These are phyloP conservation scores for Boletus subparvulus DNA, from an alignment of 768 basidiomycete genomes.

Conservation along the genomic window DNA sequence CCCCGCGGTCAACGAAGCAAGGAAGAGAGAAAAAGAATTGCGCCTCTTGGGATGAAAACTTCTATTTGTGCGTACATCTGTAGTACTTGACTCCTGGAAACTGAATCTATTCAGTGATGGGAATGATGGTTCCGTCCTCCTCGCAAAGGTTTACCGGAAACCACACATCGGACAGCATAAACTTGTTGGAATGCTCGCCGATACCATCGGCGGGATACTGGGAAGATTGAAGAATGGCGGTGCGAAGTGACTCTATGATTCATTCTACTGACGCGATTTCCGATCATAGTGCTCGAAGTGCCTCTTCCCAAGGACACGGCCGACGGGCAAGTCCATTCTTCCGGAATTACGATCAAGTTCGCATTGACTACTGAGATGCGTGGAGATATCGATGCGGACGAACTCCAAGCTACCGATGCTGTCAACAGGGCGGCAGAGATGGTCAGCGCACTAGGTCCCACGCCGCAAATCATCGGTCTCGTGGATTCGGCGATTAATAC, in stretches of 20 bases:
- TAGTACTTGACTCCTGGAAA: neutral
- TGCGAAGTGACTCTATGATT: neutral
- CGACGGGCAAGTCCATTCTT: neutral
- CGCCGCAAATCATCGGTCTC: neutral
- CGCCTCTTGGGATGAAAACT: constrained; percentile 10
- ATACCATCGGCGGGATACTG: constrained; percentile 12
- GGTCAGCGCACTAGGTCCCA: neutral
- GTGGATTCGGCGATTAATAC: neutral
- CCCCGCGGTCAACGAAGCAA: constrained; percentile 12
- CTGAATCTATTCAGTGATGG: constrained; percentile 15
- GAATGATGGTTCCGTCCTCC: constrained; percentile 8
- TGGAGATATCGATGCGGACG: neutral
- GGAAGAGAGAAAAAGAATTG: constrained; percentile 11
- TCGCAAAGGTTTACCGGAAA: constrained; percentile 15
- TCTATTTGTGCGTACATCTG: constrained; percentile 16
- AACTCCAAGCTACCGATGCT: constrained; percentile 17
- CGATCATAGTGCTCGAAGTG: constrained; percentile 13
- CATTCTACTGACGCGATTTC: neutral
- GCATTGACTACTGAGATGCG: neutral
- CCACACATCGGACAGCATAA: constrained; percentile 1
- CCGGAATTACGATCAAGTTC: constrained; percentile 16
- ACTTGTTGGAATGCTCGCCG: constrained; percentile 10
- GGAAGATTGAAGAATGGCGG: constrained; percentile 13
- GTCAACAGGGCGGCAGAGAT: constrained; percentile 4
- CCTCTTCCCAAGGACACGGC: neutral